Base-by-base conservation (phyloP, 805 yeast species). In the Vanderwaltozyma polyspora region DNA sequence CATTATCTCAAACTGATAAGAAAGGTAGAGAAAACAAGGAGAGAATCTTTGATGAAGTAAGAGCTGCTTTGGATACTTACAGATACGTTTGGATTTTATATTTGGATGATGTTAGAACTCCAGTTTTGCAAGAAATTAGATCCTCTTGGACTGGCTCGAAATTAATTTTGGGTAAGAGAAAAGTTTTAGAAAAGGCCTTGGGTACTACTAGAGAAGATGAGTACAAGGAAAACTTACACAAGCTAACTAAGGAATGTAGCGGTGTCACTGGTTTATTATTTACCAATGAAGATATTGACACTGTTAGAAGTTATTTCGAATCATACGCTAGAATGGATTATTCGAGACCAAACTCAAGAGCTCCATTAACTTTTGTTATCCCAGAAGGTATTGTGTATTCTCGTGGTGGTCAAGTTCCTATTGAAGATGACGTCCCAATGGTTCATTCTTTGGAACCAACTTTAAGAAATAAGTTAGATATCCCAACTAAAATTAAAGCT, bases 371-470 rank as follows among this genome's bases (percentile, higher is more conserved):
- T 33, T 87, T 91, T 62, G 70, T 74, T 5, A 70, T 91, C 37
- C 97, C 98, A 19, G 85, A 69, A 40, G 99, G 99, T 31, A 70
- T 85, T 34, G 79, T 91, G 7, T 87, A 85, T 59, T 83, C 97
- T 15, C 79, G 95, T 57, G 99, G 95, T 50, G 98, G 98, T 16
- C 93, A 84, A 62, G 65, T 87, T 33, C 70, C 95, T 21, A 62
- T 57, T 17, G 96, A 86, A 54, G 97, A 91, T 44, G 99, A 91
- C 59, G 86, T 91, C 15, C 95, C 96, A 48, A 78, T 91, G 82
- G 79, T 93, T 10, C 98, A 91, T 57, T 85, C 97, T 5, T 70
- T 93, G 63, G 98, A 91, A 62, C 84, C 86, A 51, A 84, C 94
- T 27, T 61, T 91, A 52, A 80, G 98, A 68, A 82, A 76, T 60